Evolutionary conservation across 306 rosid species (phyloP), one percentile per base, ranked within the genome.

Genomic region (Prunus padus): DNA sequence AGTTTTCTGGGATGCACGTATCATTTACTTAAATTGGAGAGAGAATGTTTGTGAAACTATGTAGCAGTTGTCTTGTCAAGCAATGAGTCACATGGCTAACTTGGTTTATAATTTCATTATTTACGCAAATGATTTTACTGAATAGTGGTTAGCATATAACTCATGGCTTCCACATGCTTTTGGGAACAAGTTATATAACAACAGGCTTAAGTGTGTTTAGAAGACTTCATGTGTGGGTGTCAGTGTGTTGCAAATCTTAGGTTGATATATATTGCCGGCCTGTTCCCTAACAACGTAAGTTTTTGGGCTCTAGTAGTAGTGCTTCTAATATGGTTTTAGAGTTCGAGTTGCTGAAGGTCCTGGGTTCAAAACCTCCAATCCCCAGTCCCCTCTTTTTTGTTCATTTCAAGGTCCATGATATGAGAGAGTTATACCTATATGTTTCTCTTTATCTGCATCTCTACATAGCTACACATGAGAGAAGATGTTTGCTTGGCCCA

Each of bases 1-100:
- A 86, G 96, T 79, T 74, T 76, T 80, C 72, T 69, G 46, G 28
- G 67, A 73, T 79, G 76, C 56, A 16, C 69, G 70, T 55, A 44
- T 69, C 26, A 50, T 54, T 76, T 60, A 11, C 72, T 70, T 70
- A 28, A 25, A 7, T 49, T 71, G 52, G 37, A 11, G 11, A 19
- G 60, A 62, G 22, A 22, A 52, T 25, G 23, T 0, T 20, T 8
- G 52, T 72, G 67, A 16, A 4, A 62, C 42, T 25, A 22, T 71
- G 44, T 72, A 0, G 23, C 19, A 57, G 22, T 62, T 30, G 44
- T 30, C 37, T 19, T 62, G 18, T 16, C 37, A 62, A 14, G 2
- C 44, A 28, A 61, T 15, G 20, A 23, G 75, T 55, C 65, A 71
- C 37, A 14, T 54, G 65, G 64, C 28, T 50, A 4, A 5, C 50